A percentile compares a stretch with the other conserved stretches of the same genome.
Evolutionary conservation across 140 eudicot species (phyloP).

Genomic region (Stevia rebaudiana): DNA sequence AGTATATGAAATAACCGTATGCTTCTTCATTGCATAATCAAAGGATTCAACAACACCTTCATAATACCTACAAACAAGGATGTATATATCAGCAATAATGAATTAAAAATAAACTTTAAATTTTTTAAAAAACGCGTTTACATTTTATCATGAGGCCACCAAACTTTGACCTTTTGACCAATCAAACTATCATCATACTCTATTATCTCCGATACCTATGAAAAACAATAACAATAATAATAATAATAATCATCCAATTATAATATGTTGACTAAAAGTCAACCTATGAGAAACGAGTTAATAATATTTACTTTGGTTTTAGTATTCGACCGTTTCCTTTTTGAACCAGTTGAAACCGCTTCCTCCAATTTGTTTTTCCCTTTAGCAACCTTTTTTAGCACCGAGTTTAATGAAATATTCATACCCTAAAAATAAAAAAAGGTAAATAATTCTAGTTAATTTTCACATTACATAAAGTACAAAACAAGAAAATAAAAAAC

Average conservation of each 20-base stretch:
- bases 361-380: conserved; percentile 36
- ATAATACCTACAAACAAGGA: conserved; percentile 53
- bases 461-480: not conserved
- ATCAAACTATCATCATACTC: conserved; percentile 49
- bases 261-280: conserved; percentile 3
- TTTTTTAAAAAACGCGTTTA: conserved; percentile 23
- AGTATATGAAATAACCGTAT: conserved; percentile 44
- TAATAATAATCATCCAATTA: not conserved
- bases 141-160: conserved; percentile 83
- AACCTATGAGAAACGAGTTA: conserved; percentile 5
- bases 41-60: conserved; percentile 57
- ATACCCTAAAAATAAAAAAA: conserved; percentile 40
- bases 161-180: conserved; percentile 67
- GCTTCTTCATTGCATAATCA: conserved; percentile 43
- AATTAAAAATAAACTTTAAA: not conserved
- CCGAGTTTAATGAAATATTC: conserved; percentile 37
- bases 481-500: not conserved
- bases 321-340: conserved; percentile 54
- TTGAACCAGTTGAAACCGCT: conserved; percentile 33
- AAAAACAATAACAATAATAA: not conserved
- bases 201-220: conserved; percentile 36
- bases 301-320: conserved; percentile 36
- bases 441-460: conserved; percentile 14
- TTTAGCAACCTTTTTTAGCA: conserved; percentile 41
- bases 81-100: conserved; percentile 6